phyloP scores from a whole-genome alignment of 1,139 yeast species.

The Casaregolazyma suthepensis region DNA sequence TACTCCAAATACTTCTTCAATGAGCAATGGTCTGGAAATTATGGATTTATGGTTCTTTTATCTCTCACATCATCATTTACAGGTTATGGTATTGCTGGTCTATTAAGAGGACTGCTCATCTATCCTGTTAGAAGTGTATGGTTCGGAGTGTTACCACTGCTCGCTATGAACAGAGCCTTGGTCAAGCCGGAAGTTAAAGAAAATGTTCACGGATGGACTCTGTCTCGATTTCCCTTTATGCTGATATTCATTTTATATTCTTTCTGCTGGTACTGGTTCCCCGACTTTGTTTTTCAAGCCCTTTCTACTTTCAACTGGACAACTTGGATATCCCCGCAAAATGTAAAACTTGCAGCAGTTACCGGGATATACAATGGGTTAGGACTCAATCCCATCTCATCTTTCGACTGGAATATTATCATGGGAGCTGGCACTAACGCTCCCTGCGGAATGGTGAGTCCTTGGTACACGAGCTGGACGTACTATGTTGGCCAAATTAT shows the following conservation, averaged over 20 bases:
- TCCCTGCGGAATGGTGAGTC: conserved; percentile 35
- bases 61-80: conserved; percentile 51
- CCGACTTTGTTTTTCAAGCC: conserved; percentile 46
- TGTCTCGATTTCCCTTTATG: conserved; percentile 43
- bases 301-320: conserved; percentile 53
- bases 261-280: conserved; percentile 52
- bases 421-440: conserved; percentile 41
- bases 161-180: conserved; percentile 51
- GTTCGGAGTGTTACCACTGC: conserved; percentile 49
- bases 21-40: conserved; percentile 22
- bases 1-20: conserved; percentile 28
- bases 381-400: conserved; percentile 52
- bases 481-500: conserved; percentile 36
- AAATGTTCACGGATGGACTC: conserved; percentile 45
- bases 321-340: conserved; percentile 55
- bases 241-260: conserved; percentile 34
- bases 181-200: conserved; percentile 40
- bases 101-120: conserved; percentile 38
- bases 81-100: conserved; percentile 55
- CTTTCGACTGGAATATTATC: conserved; percentile 46
- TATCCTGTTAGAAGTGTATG: conserved; percentile 52
- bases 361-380: conserved; percentile 53
- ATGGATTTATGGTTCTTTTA: conserved; percentile 44
- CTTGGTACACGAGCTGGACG: conserved; percentile 42
- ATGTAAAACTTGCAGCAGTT: conserved; percentile 48